Conservation (phyloP, 202 grass and related monocot species). For the Thinopyrum obtusiflorum region DNA sequence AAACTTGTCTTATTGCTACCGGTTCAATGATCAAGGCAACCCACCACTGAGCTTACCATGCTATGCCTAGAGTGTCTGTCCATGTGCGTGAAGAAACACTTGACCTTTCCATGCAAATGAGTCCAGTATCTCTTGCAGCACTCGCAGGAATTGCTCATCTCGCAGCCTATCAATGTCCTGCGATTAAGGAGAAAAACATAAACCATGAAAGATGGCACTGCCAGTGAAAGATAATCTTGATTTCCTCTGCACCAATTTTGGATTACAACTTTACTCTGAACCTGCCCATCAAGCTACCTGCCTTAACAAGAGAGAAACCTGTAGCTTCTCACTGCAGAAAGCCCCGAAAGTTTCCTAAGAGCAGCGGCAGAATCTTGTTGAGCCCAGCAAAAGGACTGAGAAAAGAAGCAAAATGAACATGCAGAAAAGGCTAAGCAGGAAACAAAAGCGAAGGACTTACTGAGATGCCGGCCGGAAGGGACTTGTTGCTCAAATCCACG, state of each 20-base stretch:
- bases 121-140: conserved; percentile 1
- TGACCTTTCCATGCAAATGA: not conserved
- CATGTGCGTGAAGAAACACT: conserved; percentile 19
- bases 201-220: not conserved
- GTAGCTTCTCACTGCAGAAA: not conserved
- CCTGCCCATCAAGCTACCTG: not conserved
- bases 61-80: not conserved
- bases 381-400: not conserved
- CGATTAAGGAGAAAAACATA: not conserved
- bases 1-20: not conserved
- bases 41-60: conserved; percentile 21
- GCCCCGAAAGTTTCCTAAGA: not conserved
- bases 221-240: too few relatives aligned
- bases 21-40: not conserved
- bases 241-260: not conserved
- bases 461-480: not conserved
- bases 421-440: not conserved
- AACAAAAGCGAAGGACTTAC: not conserved
- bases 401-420: not conserved
- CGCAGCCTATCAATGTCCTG: not conserved
- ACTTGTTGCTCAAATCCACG: not conserved
- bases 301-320: not conserved
- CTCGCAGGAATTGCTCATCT: not conserved
- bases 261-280: not conserved
- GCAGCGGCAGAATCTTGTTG: too few relatives aligned